Evolutionary conservation across 2,329 filamentous ascomycete species (phyloP).

Genomic region (Aschersonia sp.): DNA sequence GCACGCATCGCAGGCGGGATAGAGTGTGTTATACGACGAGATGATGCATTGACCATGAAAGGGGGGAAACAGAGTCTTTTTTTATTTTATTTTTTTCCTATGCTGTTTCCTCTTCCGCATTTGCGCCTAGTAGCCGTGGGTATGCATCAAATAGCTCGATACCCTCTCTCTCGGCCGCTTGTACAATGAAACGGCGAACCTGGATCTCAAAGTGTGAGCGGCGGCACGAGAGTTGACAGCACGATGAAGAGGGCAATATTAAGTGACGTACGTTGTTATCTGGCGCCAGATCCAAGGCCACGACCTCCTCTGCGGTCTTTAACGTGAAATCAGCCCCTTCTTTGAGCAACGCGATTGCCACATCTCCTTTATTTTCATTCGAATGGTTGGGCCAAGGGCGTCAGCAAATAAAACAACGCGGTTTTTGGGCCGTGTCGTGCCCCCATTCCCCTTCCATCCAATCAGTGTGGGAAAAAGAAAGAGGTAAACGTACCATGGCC

Average conservation of each 20-base stretch:
- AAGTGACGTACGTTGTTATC: constrained; percentile 55
- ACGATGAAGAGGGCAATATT: background rate
- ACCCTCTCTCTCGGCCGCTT: constrained; percentile 71
- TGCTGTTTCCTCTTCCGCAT: background rate
- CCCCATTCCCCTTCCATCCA: too few relatives aligned
- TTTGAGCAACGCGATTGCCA: constrained; percentile 69
- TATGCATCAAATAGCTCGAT: constrained; percentile 36
- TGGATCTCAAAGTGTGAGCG: constrained; percentile 15
- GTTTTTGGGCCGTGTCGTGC: background rate
- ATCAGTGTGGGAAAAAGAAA: background rate
- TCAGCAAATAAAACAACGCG: background rate
- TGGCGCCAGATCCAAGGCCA: constrained; percentile 72
- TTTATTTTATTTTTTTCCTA: constrained; percentile 1
- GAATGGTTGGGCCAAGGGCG: background rate
- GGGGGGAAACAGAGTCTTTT: background rate
- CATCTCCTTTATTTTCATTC: constrained; percentile 42
- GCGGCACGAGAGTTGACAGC: background rate
- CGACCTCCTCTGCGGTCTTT: constrained; percentile 52
- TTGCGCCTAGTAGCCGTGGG: too few relatives aligned
- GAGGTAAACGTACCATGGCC: constrained; percentile 39
- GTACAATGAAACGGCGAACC: constrained; percentile 63
- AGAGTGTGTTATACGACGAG: background rate
- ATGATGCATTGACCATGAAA: background rate
- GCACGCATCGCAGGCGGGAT: background rate
- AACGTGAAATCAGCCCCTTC: constrained; percentile 73